Evolutionary conservation across 2,329 filamentous ascomycete genomes (phyloP), one percentile per base, ranked within the genome.

Genomic region (Fusarium sp.): DNA sequence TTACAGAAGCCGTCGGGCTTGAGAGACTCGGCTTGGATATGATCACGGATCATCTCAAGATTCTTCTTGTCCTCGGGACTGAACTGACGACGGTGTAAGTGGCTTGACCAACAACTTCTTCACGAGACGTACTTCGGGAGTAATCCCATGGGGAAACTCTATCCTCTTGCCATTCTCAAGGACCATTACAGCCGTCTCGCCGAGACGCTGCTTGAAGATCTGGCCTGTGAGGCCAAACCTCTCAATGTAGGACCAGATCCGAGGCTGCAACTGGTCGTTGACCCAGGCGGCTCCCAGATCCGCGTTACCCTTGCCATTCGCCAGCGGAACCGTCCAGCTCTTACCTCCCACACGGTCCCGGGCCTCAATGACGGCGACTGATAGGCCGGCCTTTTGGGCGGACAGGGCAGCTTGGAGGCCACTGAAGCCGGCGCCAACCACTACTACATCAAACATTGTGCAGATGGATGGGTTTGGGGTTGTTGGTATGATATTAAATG

Each of bases 251-350:
- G 77, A 80, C 71, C 79, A 85, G 58, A 90, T 84, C 4, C 80
- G 80, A 30, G 74, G 80, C 70, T 91, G 89, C 60, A 85, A 88
- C 1, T 81, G 85, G 62, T 90, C 86, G 70, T 91, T 91, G 71
- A 91, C 86, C 90, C 89, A 91, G 0, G 87, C 88, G 0, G 88
- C 90, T 4, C 89, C 89, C 0, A 90, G 75, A 25, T 91, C 90
- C 8, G 86, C 82, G 0, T 80, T 68, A 0, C 85, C 85, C 4
- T 78, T 79, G 32, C 76, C 82, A 37, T 79, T 68, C 1, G 80
- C 72, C 10, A 81, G 70, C 1, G 80, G 77, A 4, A 80, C 67
- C 4, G 82, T 86, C 79, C 82, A 87, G 0, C 86, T 88, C 78
- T 89, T 90, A 8, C 88, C 88, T 0, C 88, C 87, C 0, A 89